These are phyloP conservation scores for Ceratocystis albifundus DNA, from an alignment of 2,329 filamentous ascomycete genomes.

Conservation along the genomic window DNA sequence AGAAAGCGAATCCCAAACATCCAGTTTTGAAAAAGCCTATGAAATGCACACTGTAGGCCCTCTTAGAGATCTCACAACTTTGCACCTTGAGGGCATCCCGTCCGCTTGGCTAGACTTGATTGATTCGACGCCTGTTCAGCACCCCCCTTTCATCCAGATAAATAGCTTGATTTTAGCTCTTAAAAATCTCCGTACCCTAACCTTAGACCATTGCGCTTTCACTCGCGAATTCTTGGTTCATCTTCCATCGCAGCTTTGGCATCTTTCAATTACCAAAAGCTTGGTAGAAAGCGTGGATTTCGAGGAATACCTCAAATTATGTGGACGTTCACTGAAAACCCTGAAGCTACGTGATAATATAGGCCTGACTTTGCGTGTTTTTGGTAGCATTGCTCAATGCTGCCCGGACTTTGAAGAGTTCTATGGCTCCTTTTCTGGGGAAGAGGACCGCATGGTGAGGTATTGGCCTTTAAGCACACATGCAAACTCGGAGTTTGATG, in stretches of 20 bases:
- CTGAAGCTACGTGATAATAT: background rate
- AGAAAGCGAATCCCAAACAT: background rate
- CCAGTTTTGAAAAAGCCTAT: background rate
- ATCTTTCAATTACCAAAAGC: background rate
- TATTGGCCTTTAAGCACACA: too few species aligned
- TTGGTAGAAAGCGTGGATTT: background rate
- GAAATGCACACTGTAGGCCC: constrained; percentile 8
- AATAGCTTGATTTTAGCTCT: background rate
- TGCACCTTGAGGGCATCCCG: constrained; percentile 1
- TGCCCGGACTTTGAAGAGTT: constrained; percentile 8
- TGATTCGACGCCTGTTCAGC: background rate
- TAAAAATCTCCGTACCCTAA: constrained; percentile 1
- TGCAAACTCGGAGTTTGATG: background rate
- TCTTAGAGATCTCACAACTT: background rate
- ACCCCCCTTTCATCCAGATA: background rate
- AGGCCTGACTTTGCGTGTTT: background rate
- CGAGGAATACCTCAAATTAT: background rate
- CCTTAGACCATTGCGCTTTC: background rate
- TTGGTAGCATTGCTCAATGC: background rate
- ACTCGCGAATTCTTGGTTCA: background rate
- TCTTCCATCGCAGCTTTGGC: background rate
- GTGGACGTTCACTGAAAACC: background rate
- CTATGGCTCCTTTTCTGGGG: background rate
- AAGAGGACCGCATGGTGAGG: background rate
- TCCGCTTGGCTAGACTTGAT: background rate